Percentiles rank a stretch among this genome's conserved stretches.
These are phyloP conservation scores for Cyberlindnera meyerae DNA, from an alignment of 805 yeast genomes.

Conservation along the genomic window DNA sequence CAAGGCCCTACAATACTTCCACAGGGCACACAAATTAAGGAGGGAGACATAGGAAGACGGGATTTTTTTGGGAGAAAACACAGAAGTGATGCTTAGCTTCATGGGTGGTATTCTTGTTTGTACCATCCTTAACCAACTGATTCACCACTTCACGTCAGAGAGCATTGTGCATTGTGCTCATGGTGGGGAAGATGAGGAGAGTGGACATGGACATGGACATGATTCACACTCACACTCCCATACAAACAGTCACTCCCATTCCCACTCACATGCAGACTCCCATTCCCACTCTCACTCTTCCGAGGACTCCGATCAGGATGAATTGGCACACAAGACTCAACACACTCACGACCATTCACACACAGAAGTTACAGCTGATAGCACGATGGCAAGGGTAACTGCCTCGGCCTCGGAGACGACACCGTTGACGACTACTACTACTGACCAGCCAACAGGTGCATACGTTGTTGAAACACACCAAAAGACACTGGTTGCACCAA, in stretches of 20 bases:
- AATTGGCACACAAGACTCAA: constrained; percentile 2
- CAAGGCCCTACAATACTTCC: constrained; percentile 46
- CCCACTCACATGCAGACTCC: constrained; percentile 3
- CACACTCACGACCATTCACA: constrained; percentile 4
- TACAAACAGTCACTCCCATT: constrained; percentile 14
- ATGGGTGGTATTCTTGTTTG: constrained; percentile 61
- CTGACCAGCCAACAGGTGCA: too few species aligned
- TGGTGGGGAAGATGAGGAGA: constrained; percentile 33
- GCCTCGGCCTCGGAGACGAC: constrained; percentile 1
- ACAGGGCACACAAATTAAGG: constrained; percentile 23
- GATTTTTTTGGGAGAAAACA: constrained; percentile 27
- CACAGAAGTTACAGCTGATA: constrained; percentile 1
- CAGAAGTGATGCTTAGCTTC: constrained; percentile 40
- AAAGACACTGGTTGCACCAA: not conserved
- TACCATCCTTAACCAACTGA: constrained; percentile 50
- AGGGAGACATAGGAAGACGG: too few species aligned
- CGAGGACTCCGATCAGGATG: constrained; percentile 4
- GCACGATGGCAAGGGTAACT: not conserved
- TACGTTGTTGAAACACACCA: constrained; percentile 1
- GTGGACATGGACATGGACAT: constrained; percentile 15
- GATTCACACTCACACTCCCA: constrained; percentile 16
- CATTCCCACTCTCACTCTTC: constrained; percentile 11
- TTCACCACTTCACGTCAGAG: constrained; percentile 74
- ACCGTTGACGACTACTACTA: constrained; percentile 2
- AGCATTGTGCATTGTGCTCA: constrained; percentile 86